Base-by-base conservation (phyloP, 2,329 filamentous ascomycete species). In the Fusarium subglutinans region DNA sequence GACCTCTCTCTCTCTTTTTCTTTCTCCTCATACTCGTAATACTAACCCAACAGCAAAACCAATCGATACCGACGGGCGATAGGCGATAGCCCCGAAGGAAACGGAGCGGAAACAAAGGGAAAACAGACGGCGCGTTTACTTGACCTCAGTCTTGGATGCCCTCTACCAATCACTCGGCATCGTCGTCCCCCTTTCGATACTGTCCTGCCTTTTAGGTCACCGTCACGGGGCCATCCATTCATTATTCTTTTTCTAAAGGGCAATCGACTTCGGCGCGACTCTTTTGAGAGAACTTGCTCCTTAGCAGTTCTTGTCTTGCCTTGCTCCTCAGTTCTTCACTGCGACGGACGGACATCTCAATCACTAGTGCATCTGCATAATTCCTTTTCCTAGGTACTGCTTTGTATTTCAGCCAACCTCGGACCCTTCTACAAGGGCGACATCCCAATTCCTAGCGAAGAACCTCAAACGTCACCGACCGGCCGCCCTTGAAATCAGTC, bases 401-500 rank as follows among this genome's bases (percentile, higher is more conserved):
- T 57, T 54, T 50, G 66, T 63, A 69, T 38, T 61, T 54, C 63
- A 70, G 53, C 58, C 66, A 70, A 70, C 67, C 59, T 68, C 69
- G 55, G 63, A 62, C 48, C 56, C 45, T 48, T 51, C 28, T 58
- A 22, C 55, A 64, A 74, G 55, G 63, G 59, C 59, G 44, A 75
- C 50, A 48, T 41, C 40, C 41, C 47, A 74, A 73, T 73, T 74
- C 72, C 72, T 69, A 51, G 38, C 72, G 40, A 60, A 58, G 56
- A 75, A 74, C 56, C 45, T 72, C 72, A 55, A 69, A 75, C 72
- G 72, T 74, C 72, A 74, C 72, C 59, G 47, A 53, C 67, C 66
- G 51, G 68, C 50, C 72, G 69, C 72, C 72, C 72, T 74, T 66
- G 54, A 66, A 74, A 75, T 70, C 72, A 70, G 72, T 60, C 64